These are phyloP conservation scores for Eremochloa ophiuroides DNA, from an alignment of 176 grass and related monocot genomes.

Conservation along the genomic window DNA sequence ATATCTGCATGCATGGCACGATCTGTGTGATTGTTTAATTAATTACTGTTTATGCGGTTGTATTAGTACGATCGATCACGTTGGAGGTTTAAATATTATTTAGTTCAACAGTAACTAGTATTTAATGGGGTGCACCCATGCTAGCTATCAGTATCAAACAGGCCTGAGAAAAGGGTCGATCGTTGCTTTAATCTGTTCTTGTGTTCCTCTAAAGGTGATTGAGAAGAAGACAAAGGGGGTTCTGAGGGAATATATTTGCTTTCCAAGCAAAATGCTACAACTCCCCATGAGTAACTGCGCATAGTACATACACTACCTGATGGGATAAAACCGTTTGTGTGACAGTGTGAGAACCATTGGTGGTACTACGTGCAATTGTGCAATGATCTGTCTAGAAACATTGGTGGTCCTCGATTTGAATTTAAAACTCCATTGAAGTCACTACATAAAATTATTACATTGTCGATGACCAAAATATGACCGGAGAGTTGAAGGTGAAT, in stretches of 20 bases:
- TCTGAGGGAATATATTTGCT: slow-evolving; percentile 55
- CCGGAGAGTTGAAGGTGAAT: not conserved
- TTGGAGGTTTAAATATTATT: not conserved
- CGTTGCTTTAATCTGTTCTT: slow-evolving; percentile 29
- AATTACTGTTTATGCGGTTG: not conserved
- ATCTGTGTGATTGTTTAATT: not conserved
- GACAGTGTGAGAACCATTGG: not conserved
- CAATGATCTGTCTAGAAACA: not conserved
- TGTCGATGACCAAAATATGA: not conserved
- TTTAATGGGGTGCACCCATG: slow-evolving; percentile 12
- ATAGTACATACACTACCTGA: not conserved
- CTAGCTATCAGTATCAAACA: not conserved
- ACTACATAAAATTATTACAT: too few relatives aligned
- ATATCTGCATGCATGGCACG: not conserved
- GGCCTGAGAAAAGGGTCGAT: not conserved
- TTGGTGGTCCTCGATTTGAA: not conserved
- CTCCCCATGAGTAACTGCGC: not conserved
- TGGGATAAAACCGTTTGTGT: not conserved
- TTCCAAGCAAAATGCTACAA: slow-evolving; percentile 22
- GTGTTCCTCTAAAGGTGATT: slow-evolving; percentile 44
- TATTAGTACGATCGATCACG: not conserved
- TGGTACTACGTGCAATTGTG: not conserved
- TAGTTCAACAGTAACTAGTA: not conserved
- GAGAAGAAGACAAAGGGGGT: slow-evolving; percentile 50
- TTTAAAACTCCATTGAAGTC: too few relatives aligned